Base-by-base conservation (phyloP, 306 rosid species). In the Trifolium fragiferum region DNA sequence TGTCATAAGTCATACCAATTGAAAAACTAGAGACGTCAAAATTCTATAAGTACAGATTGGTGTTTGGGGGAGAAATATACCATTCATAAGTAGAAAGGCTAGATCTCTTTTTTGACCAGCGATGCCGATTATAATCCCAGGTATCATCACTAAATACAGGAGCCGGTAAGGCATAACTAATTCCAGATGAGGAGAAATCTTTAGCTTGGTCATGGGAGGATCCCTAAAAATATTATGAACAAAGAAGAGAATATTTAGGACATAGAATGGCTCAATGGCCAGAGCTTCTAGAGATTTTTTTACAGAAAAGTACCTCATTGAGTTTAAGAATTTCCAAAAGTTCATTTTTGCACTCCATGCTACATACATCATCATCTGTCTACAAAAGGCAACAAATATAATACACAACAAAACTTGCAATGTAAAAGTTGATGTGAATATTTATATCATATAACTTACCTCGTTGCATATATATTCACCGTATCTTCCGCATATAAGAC, bases 311-410 rank as follows among this genome's bases (percentile, higher is more conserved):
- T 41, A 92, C 96, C 92, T 87, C 74, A 46, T 68, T 72, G 9
- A 32, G 66, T 83, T 82, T 86, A 47, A 71, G 81, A 60, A 77
- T 78, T 71, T 92, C 82, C 82, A 90, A 65, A 68, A 90, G 89
- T 65, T 92, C 92, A 27, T 57, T 54, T 84, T 90, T 92, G 88
- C 98, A 92, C 75, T 92, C 98, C 91, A 82, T 83, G 86, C 98
- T 90, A 86, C 98, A 92, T 59, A 92, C 83, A 78, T 92, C 96
- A 40, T 92, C 96, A 20, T 88, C 82, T 13, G 96, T 92, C 98
- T 90, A 71, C 61, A 64, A 82, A 82, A 73, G 81, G 74, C 77
- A 60, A 58, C 15, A 44, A 77, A 73, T 75, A 76, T 23, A 32
- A 65, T 25, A 32, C 46, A 16, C 59, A 69, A 41, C 61, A 72